Conservation (phyloP, 2,329 filamentous ascomycete species). For the Aspergillus viridinutans region DNA sequence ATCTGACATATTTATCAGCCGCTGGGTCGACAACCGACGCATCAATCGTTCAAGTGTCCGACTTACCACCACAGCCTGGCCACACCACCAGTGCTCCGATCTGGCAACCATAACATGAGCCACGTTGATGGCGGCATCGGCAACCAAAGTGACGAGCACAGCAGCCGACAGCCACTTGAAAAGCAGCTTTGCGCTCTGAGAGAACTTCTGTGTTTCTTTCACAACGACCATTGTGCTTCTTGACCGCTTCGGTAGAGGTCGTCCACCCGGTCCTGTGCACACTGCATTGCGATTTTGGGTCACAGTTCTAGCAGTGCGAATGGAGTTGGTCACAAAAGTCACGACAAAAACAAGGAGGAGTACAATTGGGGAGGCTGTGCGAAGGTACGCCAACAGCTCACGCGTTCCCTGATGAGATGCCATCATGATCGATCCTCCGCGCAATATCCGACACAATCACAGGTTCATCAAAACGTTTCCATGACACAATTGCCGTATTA, state of each 20-base stretch:
- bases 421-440: conserved; percentile 26
- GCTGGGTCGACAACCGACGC: background rate
- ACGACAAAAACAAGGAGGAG: conserved; percentile 61
- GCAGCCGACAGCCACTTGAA: conserved; percentile 71
- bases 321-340: conserved; percentile 59
- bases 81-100: conserved; percentile 74
- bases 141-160: conserved; percentile 71
- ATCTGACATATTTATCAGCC: conserved; percentile 52
- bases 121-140: conserved; percentile 68
- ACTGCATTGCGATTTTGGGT: conserved; percentile 45
- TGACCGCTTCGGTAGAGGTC: conserved; percentile 70
- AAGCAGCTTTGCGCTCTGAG: conserved; percentile 61
- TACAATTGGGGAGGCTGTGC: conserved; percentile 60
- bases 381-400: conserved; percentile 45
- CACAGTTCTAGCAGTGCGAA: conserved; percentile 50
- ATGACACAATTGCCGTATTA: conserved; percentile 25
- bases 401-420: conserved; percentile 39
- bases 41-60: background rate
- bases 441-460: conserved; percentile 16
- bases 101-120: conserved; percentile 66
- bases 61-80: conserved; percentile 70
- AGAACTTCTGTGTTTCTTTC: conserved; percentile 55
- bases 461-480: conserved; percentile 27
- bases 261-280: conserved; percentile 76
- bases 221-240: conserved; percentile 47